Conservation (phyloP, 2,329 filamentous ascomycete species). For the Aspergillus candidus region DNA sequence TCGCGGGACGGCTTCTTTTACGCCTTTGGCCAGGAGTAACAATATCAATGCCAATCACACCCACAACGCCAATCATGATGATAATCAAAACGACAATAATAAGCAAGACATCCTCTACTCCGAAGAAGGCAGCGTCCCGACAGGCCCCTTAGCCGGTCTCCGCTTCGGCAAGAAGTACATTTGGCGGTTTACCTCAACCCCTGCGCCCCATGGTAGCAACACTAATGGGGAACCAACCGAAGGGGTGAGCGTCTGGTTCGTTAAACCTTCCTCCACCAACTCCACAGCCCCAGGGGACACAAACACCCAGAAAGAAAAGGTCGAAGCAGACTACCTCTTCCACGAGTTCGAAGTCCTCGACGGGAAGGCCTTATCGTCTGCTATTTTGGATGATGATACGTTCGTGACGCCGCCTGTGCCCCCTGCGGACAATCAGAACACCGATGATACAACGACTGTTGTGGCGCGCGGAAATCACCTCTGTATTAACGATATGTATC, state of each 20-base stretch:
- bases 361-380: not conserved
- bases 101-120: constrained; percentile 34
- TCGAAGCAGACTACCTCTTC: constrained; percentile 40
- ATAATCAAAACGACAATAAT: constrained; percentile 4
- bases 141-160: constrained; percentile 20
- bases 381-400: constrained; percentile 1
- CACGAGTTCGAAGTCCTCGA: constrained; percentile 36
- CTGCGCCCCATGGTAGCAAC: too few relatives aligned
- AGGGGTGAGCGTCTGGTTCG: constrained; percentile 41
- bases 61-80: constrained; percentile 13
- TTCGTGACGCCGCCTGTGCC: constrained; percentile 22
- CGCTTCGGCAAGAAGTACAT: constrained; percentile 41
- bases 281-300: not conserved
- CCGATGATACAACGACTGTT: constrained; percentile 9
- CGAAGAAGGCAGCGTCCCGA: constrained; percentile 39
- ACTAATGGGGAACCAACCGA: constrained; percentile 1
- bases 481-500: constrained; percentile 44
- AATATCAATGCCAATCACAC: not conserved
- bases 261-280: constrained; percentile 24
- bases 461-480: constrained; percentile 40
- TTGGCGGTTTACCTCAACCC: constrained; percentile 27
- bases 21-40: constrained; percentile 2
- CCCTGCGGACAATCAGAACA: constrained; percentile 5
- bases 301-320: constrained; percentile 14
- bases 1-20: constrained; percentile 37